Base-by-base conservation (phyloP, 352 stramenopile genomes). In the Thalassiosira livingstoniorum region DNA sequence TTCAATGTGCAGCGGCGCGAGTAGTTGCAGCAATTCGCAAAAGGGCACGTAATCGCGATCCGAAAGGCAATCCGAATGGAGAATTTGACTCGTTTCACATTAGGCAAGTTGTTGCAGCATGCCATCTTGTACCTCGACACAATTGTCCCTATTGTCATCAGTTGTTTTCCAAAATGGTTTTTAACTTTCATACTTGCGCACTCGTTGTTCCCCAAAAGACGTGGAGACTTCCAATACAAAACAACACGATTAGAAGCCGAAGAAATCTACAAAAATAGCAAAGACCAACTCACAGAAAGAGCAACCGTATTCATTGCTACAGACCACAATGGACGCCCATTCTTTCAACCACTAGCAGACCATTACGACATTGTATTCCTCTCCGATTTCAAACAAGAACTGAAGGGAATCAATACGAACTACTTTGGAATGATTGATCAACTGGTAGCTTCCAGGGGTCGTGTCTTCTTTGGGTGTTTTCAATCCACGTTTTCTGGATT, bases 401-500 rank as follows among this genome's bases (percentile, higher is more conserved):
- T 94, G 25, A 62, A 79, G 29, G 88, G 85, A 15, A 64, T 95
- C 13, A 92, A 94, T 45, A 87, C 80, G 27, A 95, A 95, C 78
- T 90, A 87, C 18, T 81, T 87, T 32, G 90, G 89, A 31, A 95
- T 95, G 91, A 82, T 95, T 43, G 92, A 96, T 60, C 87, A 91
- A 55, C 67, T 96, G 13, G 83, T 95, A 57, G 85, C 87, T 43
- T 88, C 78, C 11, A 75, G 87, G 25, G 90, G 71, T 4, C 31
- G 71, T 18, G 70, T 83, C 0, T 94, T 92, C 76, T 91, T 92
- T 74, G 88, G 90, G 10, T 96, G 91, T 23, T 96, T 86, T 78
- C 90, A 93, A 35, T 90, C 73, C n/a, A 95, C 92, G 3, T 95
- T 95, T 71, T 93, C 91, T 31, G 91, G 90, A 34, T 97, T 96